Evolutionary conservation across 306 rosid species (phyloP).

Genomic region (Nissolia schottii): DNA sequence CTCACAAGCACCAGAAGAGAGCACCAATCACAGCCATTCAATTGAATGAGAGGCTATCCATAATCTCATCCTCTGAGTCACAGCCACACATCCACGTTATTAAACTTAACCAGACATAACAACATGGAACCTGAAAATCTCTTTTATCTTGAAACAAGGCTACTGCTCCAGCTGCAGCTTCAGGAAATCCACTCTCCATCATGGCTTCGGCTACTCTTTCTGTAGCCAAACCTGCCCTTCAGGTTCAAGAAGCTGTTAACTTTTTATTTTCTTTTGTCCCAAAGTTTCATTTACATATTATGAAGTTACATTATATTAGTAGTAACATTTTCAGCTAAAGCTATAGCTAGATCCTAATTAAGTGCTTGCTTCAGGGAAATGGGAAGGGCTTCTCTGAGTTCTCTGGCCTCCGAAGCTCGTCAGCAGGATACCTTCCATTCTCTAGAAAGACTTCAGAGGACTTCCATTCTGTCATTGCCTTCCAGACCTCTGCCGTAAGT

Average conservation of each 20-base stretch:
- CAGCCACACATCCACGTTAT: conserved; percentile 46
- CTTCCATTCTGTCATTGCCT: conserved; percentile 60
- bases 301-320: too few species aligned
- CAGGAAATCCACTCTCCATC: conserved; percentile 4
- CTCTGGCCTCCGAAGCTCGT: conserved; percentile 75
- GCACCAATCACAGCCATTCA: conserved; percentile 61
- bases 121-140: conserved; percentile 16
- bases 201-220: conserved; percentile 97
- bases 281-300: background rate
- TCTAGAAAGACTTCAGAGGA: conserved; percentile 69
- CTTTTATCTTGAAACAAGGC: background rate
- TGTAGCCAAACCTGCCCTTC: conserved; percentile 83
- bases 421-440: conserved; percentile 51
- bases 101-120: conserved; percentile 25
- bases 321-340: background rate
- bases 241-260: conserved; percentile 39
- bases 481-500: conserved; percentile 92
- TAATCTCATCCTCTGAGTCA: conserved; percentile 66
- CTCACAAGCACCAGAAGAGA: conserved; percentile 9
- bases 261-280: background rate
- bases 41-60: conserved; percentile 62
- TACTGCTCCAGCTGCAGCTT: conserved; percentile 14
- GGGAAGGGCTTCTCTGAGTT: conserved; percentile 78
- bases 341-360: background rate
- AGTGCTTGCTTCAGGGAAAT: conserved; percentile 42